These are phyloP conservation scores for Verticillium nubilum DNA, from an alignment of 2,329 filamentous ascomycete genomes.

Conservation along the genomic window DNA sequence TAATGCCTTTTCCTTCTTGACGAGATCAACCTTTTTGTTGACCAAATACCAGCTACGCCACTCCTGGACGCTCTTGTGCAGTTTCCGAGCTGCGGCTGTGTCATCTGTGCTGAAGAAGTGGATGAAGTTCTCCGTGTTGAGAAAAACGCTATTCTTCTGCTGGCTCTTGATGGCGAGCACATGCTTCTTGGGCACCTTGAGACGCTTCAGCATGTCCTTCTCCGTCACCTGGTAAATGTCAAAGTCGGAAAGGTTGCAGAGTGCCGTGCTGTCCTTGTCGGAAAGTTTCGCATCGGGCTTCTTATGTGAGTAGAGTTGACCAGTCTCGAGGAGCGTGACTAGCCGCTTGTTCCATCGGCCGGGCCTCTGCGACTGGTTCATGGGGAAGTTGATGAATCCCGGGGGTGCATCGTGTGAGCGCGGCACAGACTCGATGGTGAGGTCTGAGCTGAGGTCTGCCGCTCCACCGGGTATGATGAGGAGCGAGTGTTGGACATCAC, in stretches of 20 bases:
- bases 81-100: slow-evolving; percentile 56
- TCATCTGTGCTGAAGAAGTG: slow-evolving; percentile 90
- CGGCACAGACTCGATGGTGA: slow-evolving; percentile 62
- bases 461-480: slow-evolving; percentile 57
- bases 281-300: slow-evolving; percentile 52
- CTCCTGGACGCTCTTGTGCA: slow-evolving; percentile 64
- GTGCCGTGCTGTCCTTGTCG: slow-evolving; percentile 61
- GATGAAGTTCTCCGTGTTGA: slow-evolving; percentile 78
- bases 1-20: slow-evolving; percentile 24
- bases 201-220: slow-evolving; percentile 59
- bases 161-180: slow-evolving; percentile 91
- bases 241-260: slow-evolving; percentile 88
- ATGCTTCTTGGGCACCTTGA: slow-evolving; percentile 78
- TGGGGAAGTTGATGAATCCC: slow-evolving; percentile 57
- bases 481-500: slow-evolving; percentile 70
- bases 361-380: slow-evolving; percentile 76
- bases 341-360: slow-evolving; percentile 87
- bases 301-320: slow-evolving; percentile 69
- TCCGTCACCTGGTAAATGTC: slow-evolving; percentile 79
- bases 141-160: slow-evolving; percentile 79
- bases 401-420: slow-evolving; percentile 51
- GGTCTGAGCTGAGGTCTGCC: slow-evolving; percentile 49
- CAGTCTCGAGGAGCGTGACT: slow-evolving; percentile 67
- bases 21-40: slow-evolving; percentile 55
- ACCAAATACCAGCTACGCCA: slow-evolving; percentile 94